Base-by-base conservation (phyloP, 2,329 filamentous ascomycete species). In the Talaromyces sp. region DNA sequence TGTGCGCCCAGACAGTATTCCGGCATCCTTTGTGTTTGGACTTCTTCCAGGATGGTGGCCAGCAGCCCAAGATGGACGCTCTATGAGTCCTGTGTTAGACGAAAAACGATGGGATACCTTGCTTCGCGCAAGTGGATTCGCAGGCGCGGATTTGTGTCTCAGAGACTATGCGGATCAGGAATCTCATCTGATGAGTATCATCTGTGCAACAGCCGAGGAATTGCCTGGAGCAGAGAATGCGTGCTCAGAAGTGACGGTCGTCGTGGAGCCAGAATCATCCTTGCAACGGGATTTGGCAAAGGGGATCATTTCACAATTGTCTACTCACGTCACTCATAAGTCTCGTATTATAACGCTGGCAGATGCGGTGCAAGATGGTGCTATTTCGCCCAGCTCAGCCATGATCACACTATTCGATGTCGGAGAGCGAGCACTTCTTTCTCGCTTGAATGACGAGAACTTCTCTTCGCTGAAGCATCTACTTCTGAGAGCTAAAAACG, bases 31-130 rank as follows among this genome's bases (percentile, higher is more conserved):
- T 37, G 65, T 76, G 4, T 71, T 76, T 59, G 75, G 76, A 2
- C 66, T 68, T 1, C 64, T 80, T 0, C 68, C 74, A 0, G 77
- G 77, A 0, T 80, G 76, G 77, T 79, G 76, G 77, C 62, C 69
- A 1, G 72, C 72, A 3, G 28, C 16, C 6, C 18, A 62, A 8
- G 59, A 62, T 8, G 54, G 46, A 7, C 63, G 63, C 8, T 31
- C n/a, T 52, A 31, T 52, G 28, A 31, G 25, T n/a, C 48, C 48
- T 7, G 28, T 31, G 1, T 25, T 52, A 18, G 25, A 31, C 5
- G 48, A 31, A 18, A 8, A 14, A 1, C 25, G 16, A 33, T 52
- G 48, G 48, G 28, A 52, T 33, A 33, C 28, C 1, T 11, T 52
- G 16, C 28, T 52, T 31, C 25, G 28, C 8, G 3, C 1, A 5